Evolutionary conservation across 108 stramenopile genomes (phyloP).

Genomic region (Hondaea fermentalgiana): DNA sequence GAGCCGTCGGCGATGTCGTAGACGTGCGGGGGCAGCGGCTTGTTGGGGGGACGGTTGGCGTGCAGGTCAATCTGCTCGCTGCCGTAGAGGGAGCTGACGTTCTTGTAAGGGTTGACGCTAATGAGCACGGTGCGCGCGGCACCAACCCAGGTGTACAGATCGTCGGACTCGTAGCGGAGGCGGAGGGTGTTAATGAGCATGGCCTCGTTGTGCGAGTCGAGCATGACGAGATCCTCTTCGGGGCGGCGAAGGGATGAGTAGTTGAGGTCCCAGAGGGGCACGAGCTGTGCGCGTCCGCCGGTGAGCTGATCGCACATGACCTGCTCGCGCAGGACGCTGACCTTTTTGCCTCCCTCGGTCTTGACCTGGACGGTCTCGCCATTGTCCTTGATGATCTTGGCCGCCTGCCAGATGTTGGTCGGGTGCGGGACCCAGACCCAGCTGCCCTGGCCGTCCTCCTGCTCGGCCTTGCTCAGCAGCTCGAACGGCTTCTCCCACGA

Average conservation of each 20-base stretch:
- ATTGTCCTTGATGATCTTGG: background rate
- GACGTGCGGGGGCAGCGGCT: conserved; percentile 20
- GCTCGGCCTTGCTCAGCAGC: conserved; percentile 28
- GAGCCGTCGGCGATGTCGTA: background rate
- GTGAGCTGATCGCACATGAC: background rate
- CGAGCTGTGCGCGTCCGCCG: background rate
- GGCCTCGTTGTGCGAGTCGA: conserved; percentile 37
- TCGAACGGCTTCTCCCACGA: conserved; percentile 44
- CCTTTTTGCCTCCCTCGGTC: background rate
- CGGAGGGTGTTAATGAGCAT: conserved; percentile 32
- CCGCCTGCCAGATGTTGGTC: background rate
- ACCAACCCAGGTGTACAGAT: conserved; percentile 45
- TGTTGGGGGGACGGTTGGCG: conserved; percentile 6
- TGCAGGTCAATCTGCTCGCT: background rate
- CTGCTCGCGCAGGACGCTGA: background rate
- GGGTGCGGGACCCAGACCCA: conserved; percentile 8
- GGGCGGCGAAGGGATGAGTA: conserved; percentile 16
- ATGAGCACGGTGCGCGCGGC: conserved; percentile 26
- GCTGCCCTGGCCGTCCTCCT: background rate
- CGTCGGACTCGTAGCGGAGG: conserved; percentile 36
- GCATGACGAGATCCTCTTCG: conserved; percentile 41
- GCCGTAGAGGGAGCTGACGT: background rate
- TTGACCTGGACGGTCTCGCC: background rate
- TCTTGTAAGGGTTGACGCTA: conserved; percentile 19
- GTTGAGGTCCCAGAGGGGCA: conserved; percentile 21